Base-by-base conservation (phyloP, 192 early-diverging fungal genomes). In the Backusella macrospora region DNA sequence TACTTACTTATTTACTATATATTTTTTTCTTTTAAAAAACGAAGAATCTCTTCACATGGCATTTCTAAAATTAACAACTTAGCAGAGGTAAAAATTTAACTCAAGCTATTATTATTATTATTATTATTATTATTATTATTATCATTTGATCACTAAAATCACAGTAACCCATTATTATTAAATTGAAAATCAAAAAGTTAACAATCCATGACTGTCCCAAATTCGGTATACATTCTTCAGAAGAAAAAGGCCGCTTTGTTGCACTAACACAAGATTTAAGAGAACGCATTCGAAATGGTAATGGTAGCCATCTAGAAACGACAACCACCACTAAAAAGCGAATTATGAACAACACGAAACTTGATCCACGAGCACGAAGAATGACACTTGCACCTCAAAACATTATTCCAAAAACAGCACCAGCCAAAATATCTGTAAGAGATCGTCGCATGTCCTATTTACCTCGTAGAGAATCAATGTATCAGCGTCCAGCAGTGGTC, bases 371-470 rank as follows among this genome's bases (percentile, higher is more conserved):
- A 59, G 21, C 21, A 12, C 52, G 52, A 21, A 18, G 52, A 8
- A 59, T 59, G 52, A 59, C 52, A 59, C 52, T 59, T 59, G 52
- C 52, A 12, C 52, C 52, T 59, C 63, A 65, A 39, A 34, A 8
- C 8, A 26, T 44, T 5, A 67, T 44, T 13, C 65, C 37, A 23
- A 39, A 40, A 42, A 67, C 65, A 23, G 18, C 65, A 18, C 65
- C 65, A 21, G 5, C 55, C 59, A 65, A 73, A 13, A 10, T 21
- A 14, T 59, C 72, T 15, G 42, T 59, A 5, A 21, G 64, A 16
- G 64, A 73, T 15, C 62, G 72, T 16, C 72, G 63, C 1, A 14
- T 65, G 29, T 65, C 72, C 5, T 65, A 49, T 73, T 26, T 73
- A 4, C 63, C 72, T 23, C 62, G 46, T 14, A 23, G 63, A 38